These are phyloP conservation scores for Kluyveromyces wickerhamii DNA, from an alignment of 805 yeast genomes.

Conservation along the genomic window DNA sequence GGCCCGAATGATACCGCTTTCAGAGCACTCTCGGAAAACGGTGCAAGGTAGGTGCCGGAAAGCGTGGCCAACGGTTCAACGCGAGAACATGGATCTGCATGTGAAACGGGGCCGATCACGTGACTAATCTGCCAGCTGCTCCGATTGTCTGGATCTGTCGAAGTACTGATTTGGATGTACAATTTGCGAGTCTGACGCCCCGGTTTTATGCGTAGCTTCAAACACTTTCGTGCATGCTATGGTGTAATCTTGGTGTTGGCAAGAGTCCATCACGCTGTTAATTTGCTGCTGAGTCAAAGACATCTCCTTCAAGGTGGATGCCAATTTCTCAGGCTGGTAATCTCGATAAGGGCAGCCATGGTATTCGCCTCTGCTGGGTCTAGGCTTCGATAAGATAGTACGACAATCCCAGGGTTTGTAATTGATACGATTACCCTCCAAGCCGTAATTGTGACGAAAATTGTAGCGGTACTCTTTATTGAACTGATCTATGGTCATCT, in stretches of 20 bases:
- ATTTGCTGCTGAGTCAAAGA: slow-evolving; percentile 40
- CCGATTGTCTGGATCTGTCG: slow-evolving; percentile 58
- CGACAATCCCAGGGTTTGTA: slow-evolving; percentile 83
- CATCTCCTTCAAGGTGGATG: slow-evolving; percentile 47
- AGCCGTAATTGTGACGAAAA: slow-evolving; percentile 82
- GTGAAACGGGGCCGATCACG: too few relatives aligned
- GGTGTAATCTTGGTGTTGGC: slow-evolving; percentile 63
- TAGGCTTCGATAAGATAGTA: slow-evolving; percentile 62
- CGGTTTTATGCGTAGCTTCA: slow-evolving; percentile 53
- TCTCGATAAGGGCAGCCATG: slow-evolving; percentile 96
- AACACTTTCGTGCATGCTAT: slow-evolving; percentile 86
- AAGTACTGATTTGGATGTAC: slow-evolving; percentile 86
- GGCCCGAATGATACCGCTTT: too few relatives aligned
- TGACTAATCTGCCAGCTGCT: too few relatives aligned
- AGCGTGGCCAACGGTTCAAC: too few relatives aligned
- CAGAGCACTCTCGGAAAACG: too few relatives aligned
- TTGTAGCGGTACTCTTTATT: slow-evolving; percentile 85
- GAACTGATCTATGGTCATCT: slow-evolving; percentile 62
- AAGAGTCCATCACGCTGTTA: slow-evolving; percentile 57
- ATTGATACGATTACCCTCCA: slow-evolving; percentile 82
- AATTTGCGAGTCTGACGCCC: slow-evolving; percentile 36
- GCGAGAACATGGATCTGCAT: too few relatives aligned
- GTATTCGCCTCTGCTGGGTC: slow-evolving; percentile 57
- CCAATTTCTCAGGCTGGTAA: slow-evolving; percentile 55
- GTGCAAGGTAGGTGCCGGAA: too few relatives aligned